Base-by-base conservation (phyloP, 441 rosid genomes). In the Mallotus repandus region DNA sequence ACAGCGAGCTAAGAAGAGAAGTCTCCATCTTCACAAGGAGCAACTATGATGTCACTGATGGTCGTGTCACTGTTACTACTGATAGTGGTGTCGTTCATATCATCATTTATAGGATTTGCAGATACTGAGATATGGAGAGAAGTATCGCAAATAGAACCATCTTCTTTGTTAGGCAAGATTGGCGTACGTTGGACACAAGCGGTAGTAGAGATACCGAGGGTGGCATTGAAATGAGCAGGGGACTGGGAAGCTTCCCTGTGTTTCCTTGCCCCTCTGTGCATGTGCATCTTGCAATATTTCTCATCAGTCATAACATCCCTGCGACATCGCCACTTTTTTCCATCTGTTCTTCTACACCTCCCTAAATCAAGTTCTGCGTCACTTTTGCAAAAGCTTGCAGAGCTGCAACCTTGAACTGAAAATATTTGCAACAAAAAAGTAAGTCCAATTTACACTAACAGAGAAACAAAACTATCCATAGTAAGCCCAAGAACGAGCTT, bases 301-400 rank as follows among this genome's bases (percentile, higher is more conserved):
- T 90, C 85, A 62, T 76, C 72, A 25, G 87, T 71, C 63, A 90
- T 69, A 45, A 76, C 91, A 43, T 75, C 88, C 69, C 79, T 83
- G 53, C 87, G 80, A 81, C 96, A 86, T 57, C 90, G 83, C 96
- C 97, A 90, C 72, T 84, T 86, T 85, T 86, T 90, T 63, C 96
- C 96, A 66, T 90, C 96, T 25, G 94, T 92, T 83, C 96, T 90
- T 78, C 87, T 74, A 66, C 94, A 92, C 74, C 96, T 86, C 70
- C 87, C 83, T 15, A 74, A 82, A 77, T 83, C 90, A 54, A 73
- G 81, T 49, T 83, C 90, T 66, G 52, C 63, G 58, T 81, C 80
- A 58, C 73, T 79, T 74, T 70, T 78, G 45, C 69, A 66, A 49
- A 73, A 61, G 70, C 63, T 16, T 45, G 78, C 38, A 22, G 78